phyloP scores from a whole-genome alignment of 352 stramenopile species.

The Phytophthora boehmeriae region DNA sequence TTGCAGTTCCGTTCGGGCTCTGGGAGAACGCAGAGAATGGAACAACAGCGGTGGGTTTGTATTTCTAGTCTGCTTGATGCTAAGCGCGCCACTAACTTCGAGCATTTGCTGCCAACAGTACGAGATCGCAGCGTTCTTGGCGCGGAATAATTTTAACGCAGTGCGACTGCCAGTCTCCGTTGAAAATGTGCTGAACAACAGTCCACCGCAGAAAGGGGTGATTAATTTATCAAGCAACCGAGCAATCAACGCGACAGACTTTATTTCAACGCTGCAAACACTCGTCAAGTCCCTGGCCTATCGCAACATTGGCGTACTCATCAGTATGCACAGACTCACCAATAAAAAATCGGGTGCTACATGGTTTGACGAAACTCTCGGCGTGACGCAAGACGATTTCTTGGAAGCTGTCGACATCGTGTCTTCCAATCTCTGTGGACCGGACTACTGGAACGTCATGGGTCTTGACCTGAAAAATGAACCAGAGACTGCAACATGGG shows the following conservation, averaged over 20 bases:
- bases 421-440: constrained; percentile 60
- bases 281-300: constrained; percentile 72
- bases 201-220: constrained; percentile 52
- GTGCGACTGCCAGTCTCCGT: constrained; percentile 72
- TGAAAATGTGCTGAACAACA: constrained; percentile 77
- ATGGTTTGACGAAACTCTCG: constrained; percentile 62
- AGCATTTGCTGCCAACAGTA: constrained; percentile 47
- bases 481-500: constrained; percentile 69
- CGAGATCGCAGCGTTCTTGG: constrained; percentile 76
- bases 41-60: constrained; percentile 52
- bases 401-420: constrained; percentile 60
- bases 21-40: constrained; percentile 82
- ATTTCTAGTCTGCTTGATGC: background rate
- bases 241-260: constrained; percentile 71
- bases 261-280: constrained; percentile 74
- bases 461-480: constrained; percentile 87
- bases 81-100: background rate
- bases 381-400: constrained; percentile 63
- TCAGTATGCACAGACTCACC: constrained; percentile 76
- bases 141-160: constrained; percentile 86
- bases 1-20: constrained; percentile 72
- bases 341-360: constrained; percentile 60
- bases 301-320: constrained; percentile 74
- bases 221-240: constrained; percentile 77
- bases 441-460: constrained; percentile 84